Evolutionary conservation across 2,329 filamentous ascomycete species (phyloP), one percentile per base, ranked within the genome.

Genomic region (Penicillium olsonii): DNA sequence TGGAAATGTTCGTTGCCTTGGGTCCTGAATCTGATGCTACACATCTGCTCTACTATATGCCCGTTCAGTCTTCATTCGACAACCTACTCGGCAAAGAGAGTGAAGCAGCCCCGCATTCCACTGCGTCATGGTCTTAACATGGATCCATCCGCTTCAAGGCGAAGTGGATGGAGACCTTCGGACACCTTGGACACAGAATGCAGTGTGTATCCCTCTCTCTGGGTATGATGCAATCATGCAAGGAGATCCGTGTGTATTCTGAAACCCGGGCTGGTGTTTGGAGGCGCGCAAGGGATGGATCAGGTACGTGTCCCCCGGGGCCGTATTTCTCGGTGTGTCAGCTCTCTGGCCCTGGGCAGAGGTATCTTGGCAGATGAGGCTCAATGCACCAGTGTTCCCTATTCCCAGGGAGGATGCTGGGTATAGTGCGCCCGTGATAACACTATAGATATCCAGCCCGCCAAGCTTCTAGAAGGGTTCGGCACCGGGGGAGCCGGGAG

Each of bases 261-360:
- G 43, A 52, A 55, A 54, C 50, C 48, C 39, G 52, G 24, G 43
- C 29, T 27, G 39, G 47, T 47, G 50, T 49, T 24, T 37, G 33
- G 18, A 39, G 52, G 37, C 43, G 45, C 47, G 56, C 58, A 61
- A 61, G 58, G 58, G 58, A 58, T 58, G 55, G 55, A 37, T 58
- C 58, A 59, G 54, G 56, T 60, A 60, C 58, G 44, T 55, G 50
- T 55, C 52, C 49, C n/a, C 29, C 29, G 11, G 29, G 11, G 10
- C 27, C 8, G 12, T 31, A 24, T 31, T 31, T n/a, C 29, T 31
- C n/a, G 12, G 12, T 31, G 27, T 29, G 12, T 31, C 29, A 31
- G 29, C 12, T 8, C 29, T 31, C 12, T 14, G 29, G 29, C 29
- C 7, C 8, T 24, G 22, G 22, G 5, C 22, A 24, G 22, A 24